Evolutionary conservation across 192 early-diverging fungal genomes (phyloP), one percentile per base, ranked within the genome.

Genomic region (Martensiomyces pterosporus): DNA sequence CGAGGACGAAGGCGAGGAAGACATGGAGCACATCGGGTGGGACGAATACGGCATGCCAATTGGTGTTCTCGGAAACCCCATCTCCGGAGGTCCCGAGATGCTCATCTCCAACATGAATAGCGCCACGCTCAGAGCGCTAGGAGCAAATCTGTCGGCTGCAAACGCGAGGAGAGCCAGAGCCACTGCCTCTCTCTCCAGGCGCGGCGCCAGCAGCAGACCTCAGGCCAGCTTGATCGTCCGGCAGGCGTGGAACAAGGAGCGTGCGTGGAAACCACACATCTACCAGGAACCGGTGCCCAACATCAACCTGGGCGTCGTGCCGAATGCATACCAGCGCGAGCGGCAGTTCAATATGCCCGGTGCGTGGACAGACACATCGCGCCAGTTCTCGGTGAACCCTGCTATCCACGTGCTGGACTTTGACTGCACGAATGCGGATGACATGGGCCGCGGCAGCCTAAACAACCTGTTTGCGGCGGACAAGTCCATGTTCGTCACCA

Each of bases 381-480:
- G 23, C 0, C 36, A 47, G 8, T 72, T 48, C 45, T 40, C 52
- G 7, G 27, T 64, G 27, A 39, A 60, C 32, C 47, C 68, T 1
- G 54, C 32, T 17, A 27, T 65, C 32, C 39, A 15, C 2, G 37
- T 24, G 33, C 49, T 73, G 34, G 15, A 27, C 0, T 8, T 61
- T 3, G 34, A 47, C 17, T 65, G 57, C 42, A 73, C 57, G 1
- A 61, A 62, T 38, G 57, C 55, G 9, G 62, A 73, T 33, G 62
- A 65, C 46, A 36, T 26, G 40, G 48, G 69, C 34, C 42, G 49
- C 2, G 39, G 52, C 45, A 39, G 60, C 22, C 36, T 61, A 24
- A 25, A 40, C 50, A 60, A 73, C 42, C 44, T 64, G 40, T 48
- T 73, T 9, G 35, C 42, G 12, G 33, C 46, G 9, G 58, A 50